Percentiles rank a stretch among this genome's conserved stretches.
Evolutionary conservation across 139 green algal genomes (phyloP).

Genomic region (Chlamydomonas asymmetrica): DNA sequence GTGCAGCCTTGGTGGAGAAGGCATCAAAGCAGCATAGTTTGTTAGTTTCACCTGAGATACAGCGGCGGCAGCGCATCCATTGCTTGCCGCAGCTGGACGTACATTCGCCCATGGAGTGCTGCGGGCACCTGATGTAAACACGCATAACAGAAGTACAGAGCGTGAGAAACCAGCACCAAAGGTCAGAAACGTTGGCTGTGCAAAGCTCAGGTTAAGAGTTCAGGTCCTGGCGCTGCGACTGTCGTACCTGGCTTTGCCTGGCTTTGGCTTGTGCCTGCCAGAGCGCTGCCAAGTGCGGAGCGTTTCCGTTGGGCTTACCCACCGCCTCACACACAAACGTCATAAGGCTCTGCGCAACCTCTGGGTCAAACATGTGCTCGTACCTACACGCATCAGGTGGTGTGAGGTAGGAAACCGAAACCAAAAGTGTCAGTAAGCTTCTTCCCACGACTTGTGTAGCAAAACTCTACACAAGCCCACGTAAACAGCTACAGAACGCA

Average conservation of each 20-base stretch:
- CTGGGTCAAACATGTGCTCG: conserved; percentile 47
- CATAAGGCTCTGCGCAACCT: conserved; percentile 31
- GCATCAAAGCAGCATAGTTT: background rate
- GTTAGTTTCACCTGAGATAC: conserved; percentile 13
- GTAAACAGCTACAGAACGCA: background rate
- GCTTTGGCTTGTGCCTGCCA: background rate
- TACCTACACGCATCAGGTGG: conserved; percentile 33
- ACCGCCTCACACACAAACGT: conserved; percentile 4
- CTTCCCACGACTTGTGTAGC: background rate
- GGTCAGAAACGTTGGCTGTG: background rate
- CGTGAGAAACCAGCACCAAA: background rate
- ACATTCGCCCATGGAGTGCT: conserved; percentile 18
- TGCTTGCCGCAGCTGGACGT: conserved; percentile 20
- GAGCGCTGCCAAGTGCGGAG: too few relatives aligned
- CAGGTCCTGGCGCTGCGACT: background rate
- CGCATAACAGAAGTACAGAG: background rate
- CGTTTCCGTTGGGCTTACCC: background rate
- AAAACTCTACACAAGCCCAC: background rate
- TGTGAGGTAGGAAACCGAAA: background rate
- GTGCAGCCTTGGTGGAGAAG: background rate
- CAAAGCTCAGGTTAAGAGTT: background rate
- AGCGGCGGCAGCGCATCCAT: conserved; percentile 36
- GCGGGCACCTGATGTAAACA: background rate
- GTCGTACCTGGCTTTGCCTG: background rate
- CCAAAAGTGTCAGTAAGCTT: background rate